Percentiles rank a stretch among this genome's conserved stretches.
Evolutionary conservation across 176 grass and related monocot genomes (phyloP).

Genomic region (Phoenix dactylifera): DNA sequence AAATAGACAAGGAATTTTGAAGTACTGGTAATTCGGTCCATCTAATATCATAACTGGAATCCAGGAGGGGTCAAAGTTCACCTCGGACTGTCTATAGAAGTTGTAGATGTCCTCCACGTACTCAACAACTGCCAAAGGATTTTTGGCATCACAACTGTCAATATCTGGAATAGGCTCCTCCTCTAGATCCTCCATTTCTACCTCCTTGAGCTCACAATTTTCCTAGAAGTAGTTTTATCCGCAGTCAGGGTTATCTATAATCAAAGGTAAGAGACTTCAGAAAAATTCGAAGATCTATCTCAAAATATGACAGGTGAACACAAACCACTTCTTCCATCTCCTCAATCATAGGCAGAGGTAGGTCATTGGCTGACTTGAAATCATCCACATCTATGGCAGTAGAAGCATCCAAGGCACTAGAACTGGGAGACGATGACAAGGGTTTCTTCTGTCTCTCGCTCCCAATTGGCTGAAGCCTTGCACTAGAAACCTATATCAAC

Average conservation of each 20-base stretch:
- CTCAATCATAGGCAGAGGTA: constrained; percentile 18
- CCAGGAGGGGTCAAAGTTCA: constrained; percentile 14
- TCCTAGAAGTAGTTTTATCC: neutral
- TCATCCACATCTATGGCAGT: constrained; percentile 3
- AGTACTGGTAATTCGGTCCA: too few species aligned
- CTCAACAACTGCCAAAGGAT: constrained; percentile 72
- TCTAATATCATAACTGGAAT: constrained; percentile 4
- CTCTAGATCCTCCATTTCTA: neutral
- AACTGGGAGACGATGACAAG: constrained; percentile 15
- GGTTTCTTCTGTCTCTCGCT: constrained; percentile 44
- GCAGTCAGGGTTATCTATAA: neutral
- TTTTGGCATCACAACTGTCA: constrained; percentile 42
- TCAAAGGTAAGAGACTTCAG: too few species aligned
- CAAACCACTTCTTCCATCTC: constrained; percentile 58
- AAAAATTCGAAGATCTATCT: neutral
- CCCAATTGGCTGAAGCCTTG: constrained; percentile 27
- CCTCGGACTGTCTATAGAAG: constrained; percentile 67
- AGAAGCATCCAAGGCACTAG: constrained; percentile 17
- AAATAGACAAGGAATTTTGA: too few species aligned
- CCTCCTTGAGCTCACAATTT: neutral
- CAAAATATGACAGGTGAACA: too few species aligned
- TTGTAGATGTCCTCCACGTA: constrained; percentile 68
- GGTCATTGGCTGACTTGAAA: constrained; percentile 19
- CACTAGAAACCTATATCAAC: too few species aligned
- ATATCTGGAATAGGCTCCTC: constrained; percentile 21